Percentiles rank a stretch among this genome's conserved stretches.
These are phyloP conservation scores for Phaeosphaeria sp. DNA, from an alignment of 2,329 filamentous ascomycete species.

Conservation along the genomic window DNA sequence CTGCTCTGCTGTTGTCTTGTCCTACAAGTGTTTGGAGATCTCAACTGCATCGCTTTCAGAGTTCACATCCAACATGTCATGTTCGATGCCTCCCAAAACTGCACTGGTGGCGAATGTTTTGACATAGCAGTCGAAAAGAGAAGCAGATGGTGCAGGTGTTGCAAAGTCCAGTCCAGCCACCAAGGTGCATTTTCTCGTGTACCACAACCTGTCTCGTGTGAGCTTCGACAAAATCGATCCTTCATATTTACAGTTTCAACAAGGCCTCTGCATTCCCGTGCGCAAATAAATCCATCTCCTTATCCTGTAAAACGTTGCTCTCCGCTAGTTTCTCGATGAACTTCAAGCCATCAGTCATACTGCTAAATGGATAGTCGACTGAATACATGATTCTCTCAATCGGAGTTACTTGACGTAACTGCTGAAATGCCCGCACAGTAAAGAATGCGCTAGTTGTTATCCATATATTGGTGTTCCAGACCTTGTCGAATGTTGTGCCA, in stretches of 20 bases:
- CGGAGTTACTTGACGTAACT: constrained; percentile 47
- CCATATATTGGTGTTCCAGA: constrained; percentile 64
- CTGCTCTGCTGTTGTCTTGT: too few relatives aligned
- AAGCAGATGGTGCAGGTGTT: too few relatives aligned
- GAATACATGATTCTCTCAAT: constrained; percentile 60
- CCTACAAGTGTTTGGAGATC: too few relatives aligned
- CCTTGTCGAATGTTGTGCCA: constrained; percentile 49
- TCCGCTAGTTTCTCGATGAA: constrained; percentile 58
- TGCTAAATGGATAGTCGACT: constrained; percentile 61
- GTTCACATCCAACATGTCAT: too few relatives aligned
- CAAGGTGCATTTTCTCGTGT: too few relatives aligned
- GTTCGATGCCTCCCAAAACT: too few relatives aligned
- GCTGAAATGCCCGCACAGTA: constrained; percentile 54
- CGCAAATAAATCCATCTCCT: constrained; percentile 56
- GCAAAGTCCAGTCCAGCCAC: too few relatives aligned
- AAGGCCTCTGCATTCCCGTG: constrained; percentile 57
- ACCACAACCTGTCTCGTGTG: too few relatives aligned
- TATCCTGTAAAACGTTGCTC: constrained; percentile 55
- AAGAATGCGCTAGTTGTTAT: constrained; percentile 64
- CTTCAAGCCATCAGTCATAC: constrained; percentile 46
- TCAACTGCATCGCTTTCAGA: too few relatives aligned
- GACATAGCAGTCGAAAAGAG: too few relatives aligned
- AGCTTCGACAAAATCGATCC: too few relatives aligned
- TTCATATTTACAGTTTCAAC: constrained; percentile 8
- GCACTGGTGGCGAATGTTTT: too few relatives aligned